Evolutionary conservation across 345 rosid genomes (phyloP).

Genomic region (Populus nigra): DNA sequence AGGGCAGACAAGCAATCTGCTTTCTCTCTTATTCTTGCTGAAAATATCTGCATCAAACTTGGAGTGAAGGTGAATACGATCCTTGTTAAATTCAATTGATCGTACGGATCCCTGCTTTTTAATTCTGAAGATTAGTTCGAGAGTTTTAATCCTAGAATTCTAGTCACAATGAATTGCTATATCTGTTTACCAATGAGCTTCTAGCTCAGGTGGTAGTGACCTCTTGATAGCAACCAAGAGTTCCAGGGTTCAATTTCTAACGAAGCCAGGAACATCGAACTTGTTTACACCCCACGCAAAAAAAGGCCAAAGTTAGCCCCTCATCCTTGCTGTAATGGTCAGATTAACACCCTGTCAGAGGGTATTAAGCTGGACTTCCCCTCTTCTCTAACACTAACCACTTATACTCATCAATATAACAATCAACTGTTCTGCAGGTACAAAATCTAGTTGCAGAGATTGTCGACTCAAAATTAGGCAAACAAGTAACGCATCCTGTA

Average conservation of each 20-base stretch:
- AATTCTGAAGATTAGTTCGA: constrained; percentile 3
- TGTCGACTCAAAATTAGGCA: constrained; percentile 84
- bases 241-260: no score
- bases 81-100: neutral
- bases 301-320: no score
- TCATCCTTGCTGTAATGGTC: no score
- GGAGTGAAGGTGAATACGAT: constrained; percentile 61
- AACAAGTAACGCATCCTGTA: constrained; percentile 55
- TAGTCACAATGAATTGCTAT: constrained; percentile 1
- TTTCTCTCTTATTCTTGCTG: constrained; percentile 89
- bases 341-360: no score
- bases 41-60: constrained; percentile 78
- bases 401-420: neutral
- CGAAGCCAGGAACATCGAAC: no score
- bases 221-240: no score
- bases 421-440: constrained; percentile 43
- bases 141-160: neutral
- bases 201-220: no score
- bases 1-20: constrained; percentile 92
- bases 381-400: no score
- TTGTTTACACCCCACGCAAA: no score
- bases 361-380: no score
- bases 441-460: constrained; percentile 94
- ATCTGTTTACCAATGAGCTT: neutral
- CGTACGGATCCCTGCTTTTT: constrained; percentile 1